These are phyloP conservation scores for Talaromyces funiculosus DNA, from an alignment of 2,329 filamentous ascomycete genomes.

Conservation along the genomic window DNA sequence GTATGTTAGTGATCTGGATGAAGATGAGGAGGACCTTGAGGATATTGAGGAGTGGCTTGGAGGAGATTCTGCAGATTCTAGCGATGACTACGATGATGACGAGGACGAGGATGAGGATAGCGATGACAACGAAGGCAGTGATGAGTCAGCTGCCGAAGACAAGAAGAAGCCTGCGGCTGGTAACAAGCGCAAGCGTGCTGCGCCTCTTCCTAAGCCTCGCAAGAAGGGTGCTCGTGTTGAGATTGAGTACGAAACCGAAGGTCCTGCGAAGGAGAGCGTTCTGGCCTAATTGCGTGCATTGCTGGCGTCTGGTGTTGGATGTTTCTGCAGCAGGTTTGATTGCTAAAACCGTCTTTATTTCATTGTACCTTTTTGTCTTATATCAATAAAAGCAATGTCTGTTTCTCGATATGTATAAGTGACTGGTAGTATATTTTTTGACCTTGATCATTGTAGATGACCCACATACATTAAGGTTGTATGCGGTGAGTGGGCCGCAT, in stretches of 20 bases:
- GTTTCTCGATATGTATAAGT: background rate
- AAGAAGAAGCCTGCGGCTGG: slow-evolving; percentile 41
- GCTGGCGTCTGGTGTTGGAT: slow-evolving; percentile 7
- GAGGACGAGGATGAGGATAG: slow-evolving; percentile 51
- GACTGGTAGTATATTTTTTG: background rate
- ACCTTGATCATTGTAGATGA: background rate
- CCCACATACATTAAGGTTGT: background rate
- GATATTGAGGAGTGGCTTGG: slow-evolving; percentile 97
- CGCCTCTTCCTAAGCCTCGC: slow-evolving; percentile 49
- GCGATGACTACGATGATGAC: slow-evolving; percentile 44
- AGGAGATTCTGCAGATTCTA: slow-evolving; percentile 55
- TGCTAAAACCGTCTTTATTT: background rate
- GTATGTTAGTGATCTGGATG: slow-evolving; percentile 88
- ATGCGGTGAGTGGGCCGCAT: slow-evolving; percentile 7
- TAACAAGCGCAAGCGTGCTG: slow-evolving; percentile 53
- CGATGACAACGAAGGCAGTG: slow-evolving; percentile 54
- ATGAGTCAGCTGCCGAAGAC: slow-evolving; percentile 50
- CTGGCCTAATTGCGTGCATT: slow-evolving; percentile 29
- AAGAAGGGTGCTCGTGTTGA: slow-evolving; percentile 63
- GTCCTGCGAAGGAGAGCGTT: slow-evolving; percentile 49
- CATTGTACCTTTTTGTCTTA: background rate
- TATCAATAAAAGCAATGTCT: slow-evolving; percentile 12
- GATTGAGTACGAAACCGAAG: slow-evolving; percentile 74
- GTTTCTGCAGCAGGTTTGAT: slow-evolving; percentile 1
- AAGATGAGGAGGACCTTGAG: slow-evolving; percentile 69